These are phyloP conservation scores for Carex arenaria DNA, from an alignment of 202 grass and related monocot species.

Conservation along the genomic window DNA sequence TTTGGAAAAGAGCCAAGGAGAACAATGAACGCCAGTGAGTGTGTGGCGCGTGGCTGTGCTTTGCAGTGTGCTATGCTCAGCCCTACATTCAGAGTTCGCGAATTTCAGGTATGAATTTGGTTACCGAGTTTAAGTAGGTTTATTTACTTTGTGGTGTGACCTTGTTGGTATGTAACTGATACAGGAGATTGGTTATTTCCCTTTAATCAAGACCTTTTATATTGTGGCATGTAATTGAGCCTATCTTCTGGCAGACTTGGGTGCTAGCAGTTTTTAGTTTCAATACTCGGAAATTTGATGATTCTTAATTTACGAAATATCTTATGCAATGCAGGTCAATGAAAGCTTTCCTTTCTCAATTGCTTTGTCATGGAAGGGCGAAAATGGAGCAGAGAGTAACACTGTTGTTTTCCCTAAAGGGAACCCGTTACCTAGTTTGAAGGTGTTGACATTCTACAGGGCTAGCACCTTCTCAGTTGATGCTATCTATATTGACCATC, in stretches of 20 bases:
- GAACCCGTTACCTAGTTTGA: conserved; percentile 63
- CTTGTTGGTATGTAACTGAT: neutral
- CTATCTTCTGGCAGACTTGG: neutral
- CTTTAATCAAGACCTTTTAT: neutral
- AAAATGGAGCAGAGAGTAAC: conserved; percentile 44
- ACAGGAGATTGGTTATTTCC: neutral
- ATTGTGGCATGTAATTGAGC: neutral
- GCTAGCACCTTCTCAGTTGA: conserved; percentile 69
- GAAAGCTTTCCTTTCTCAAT: conserved; percentile 87
- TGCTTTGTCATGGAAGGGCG: conserved; percentile 78
- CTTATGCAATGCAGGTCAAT: conserved; percentile 45
- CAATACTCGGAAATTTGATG: neutral
- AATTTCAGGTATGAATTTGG: conserved; percentile 72
- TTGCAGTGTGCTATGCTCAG: conserved; percentile 92
- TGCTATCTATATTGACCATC: conserved; percentile 51
- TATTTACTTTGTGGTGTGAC: neutral
- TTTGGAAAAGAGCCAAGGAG: conserved; percentile 91
- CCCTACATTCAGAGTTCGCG: conserved; percentile 90
- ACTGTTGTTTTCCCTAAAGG: conserved; percentile 87
- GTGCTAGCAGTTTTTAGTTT: neutral
- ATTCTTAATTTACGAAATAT: neutral
- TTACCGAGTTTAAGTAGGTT: neutral
- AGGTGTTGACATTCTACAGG: conserved; percentile 68
- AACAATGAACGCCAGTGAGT: conserved; percentile 98
- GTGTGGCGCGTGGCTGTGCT: conserved; percentile 88